phyloP scores from a whole-genome alignment of 1,284 basidiomycete genomes.

The Filobasidium uniguttulatum region DNA sequence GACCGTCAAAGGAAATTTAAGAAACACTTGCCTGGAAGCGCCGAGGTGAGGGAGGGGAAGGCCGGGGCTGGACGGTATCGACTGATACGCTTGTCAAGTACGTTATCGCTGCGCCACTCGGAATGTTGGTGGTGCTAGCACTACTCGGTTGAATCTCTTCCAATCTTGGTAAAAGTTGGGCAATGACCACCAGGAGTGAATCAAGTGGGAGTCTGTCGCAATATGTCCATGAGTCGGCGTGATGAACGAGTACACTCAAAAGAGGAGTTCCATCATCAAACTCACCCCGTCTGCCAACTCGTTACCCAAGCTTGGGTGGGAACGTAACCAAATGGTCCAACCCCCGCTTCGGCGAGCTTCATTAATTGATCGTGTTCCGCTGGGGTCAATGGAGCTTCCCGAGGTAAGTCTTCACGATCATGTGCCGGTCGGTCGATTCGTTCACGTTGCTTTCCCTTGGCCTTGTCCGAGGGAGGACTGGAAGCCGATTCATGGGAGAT shows the following conservation, averaged over 20 bases:
- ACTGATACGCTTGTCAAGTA: constrained; percentile 48
- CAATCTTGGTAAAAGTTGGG: constrained; percentile 74
- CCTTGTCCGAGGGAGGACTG: constrained; percentile 41
- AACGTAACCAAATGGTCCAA: constrained; percentile 75
- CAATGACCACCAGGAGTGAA: constrained; percentile 63
- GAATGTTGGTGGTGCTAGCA: constrained; percentile 22
- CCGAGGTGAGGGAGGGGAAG: constrained; percentile 51
- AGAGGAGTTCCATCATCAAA: neutral
- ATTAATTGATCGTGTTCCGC: constrained; percentile 45
- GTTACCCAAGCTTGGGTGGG: constrained; percentile 87
- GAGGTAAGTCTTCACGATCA: no score
- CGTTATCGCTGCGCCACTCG: constrained; percentile 45
- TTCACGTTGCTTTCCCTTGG: constrained; percentile 64
- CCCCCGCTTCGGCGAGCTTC: constrained; percentile 48
- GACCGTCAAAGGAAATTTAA: neutral
- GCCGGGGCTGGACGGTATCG: constrained; percentile 58
- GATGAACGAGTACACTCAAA: neutral
- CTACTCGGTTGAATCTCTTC: constrained; percentile 57
- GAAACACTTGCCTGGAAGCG: constrained; percentile 50
- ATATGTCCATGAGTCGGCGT: neutral
- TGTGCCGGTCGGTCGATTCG: no score
- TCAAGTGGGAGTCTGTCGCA: constrained; percentile 53
- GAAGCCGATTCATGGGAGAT: constrained; percentile 5
- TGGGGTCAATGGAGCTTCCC: constrained; percentile 36
- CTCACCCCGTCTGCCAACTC: constrained; percentile 38